Conservation (phyloP, 2,329 filamentous ascomycete genomes). For the Magnaporthales sp. region DNA sequence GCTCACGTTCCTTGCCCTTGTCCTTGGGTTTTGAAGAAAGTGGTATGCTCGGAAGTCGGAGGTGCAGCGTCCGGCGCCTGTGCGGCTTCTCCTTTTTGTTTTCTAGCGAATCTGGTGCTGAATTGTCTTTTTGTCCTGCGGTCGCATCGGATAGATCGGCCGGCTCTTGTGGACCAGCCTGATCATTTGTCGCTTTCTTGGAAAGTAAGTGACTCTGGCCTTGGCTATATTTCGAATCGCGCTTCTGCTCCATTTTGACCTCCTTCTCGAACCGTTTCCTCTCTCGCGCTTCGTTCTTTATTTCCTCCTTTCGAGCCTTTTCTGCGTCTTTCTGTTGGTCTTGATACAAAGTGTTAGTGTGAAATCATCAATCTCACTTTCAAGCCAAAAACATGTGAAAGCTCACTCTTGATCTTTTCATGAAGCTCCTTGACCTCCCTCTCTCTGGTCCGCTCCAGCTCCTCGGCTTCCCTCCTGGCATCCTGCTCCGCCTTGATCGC, state of each 20-base stretch:
- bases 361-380: background rate
- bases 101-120: background rate
- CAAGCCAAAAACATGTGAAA: background rate
- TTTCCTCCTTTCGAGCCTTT: slow-evolving; percentile 24
- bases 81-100: background rate
- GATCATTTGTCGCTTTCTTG: background rate
- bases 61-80: background rate
- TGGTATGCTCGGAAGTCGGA: background rate
- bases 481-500: slow-evolving; percentile 56
- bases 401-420: slow-evolving; percentile 51
- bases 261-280: slow-evolving; percentile 33
- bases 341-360: slow-evolving; percentile 17
- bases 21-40: slow-evolving; percentile 1
- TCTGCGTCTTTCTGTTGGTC: slow-evolving; percentile 36
- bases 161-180: background rate
- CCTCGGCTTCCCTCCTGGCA: slow-evolving; percentile 25
- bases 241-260: slow-evolving; percentile 37
- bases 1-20: slow-evolving; percentile 3
- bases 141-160: background rate
- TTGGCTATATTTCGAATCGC: slow-evolving; percentile 28
- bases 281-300: slow-evolving; percentile 49
- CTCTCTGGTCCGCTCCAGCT: slow-evolving; percentile 37
- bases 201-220: background rate
- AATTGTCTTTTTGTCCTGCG: background rate
- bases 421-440: slow-evolving; percentile 44